Evolutionary conservation across 352 stramenopile genomes (phyloP), one percentile per base, ranked within the genome.

Genomic region (Stramenopiles sp.): DNA sequence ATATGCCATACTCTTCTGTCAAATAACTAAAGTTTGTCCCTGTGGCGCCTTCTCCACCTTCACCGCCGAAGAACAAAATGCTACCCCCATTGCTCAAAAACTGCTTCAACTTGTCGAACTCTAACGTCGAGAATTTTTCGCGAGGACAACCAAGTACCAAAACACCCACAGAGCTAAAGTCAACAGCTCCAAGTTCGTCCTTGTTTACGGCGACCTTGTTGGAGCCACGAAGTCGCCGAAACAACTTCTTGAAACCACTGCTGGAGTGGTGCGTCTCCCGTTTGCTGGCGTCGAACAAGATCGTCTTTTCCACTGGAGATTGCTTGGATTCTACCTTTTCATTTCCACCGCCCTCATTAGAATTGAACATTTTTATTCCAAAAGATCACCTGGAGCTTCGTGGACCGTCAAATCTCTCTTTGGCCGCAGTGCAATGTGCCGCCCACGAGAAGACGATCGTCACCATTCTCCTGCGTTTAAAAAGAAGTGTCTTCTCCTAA

Each of bases 1-100:
- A 91, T 76, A 95, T 94, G n/a, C 90, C 90, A 71, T 89, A 97
- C 86, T 97, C 91, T 85, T 95, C 93, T 67, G 97, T 88, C 85
- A 96, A 92, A 14, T 92, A 92, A 83, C 98, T 98, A 81, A 98
- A 85, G 85, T 98, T 98, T 22, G 90, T 96, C 71, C 94, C 91
- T 80, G 90, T 91, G 30, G 86, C 86, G 84, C 90, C 86, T 84
- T 97, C 92, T 78, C 93, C 94, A 75, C 93, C 94, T 82, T 98
- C 94, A 30, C 88, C 90, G 25, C 94, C 81, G 85, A 98, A 91
- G 81, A 97, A 88, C 32, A 96, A 86, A 67, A 97, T 85, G 71
- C 90, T 95, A 25, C 94, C 94, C 30, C 94, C 95, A 27, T 81
- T 81, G 31, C 90, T 85, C 8, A 98, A 82, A 80, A 92, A 98